Base-by-base conservation (phyloP, 2,329 filamentous ascomycete genomes). In the Orbilia quercus region DNA sequence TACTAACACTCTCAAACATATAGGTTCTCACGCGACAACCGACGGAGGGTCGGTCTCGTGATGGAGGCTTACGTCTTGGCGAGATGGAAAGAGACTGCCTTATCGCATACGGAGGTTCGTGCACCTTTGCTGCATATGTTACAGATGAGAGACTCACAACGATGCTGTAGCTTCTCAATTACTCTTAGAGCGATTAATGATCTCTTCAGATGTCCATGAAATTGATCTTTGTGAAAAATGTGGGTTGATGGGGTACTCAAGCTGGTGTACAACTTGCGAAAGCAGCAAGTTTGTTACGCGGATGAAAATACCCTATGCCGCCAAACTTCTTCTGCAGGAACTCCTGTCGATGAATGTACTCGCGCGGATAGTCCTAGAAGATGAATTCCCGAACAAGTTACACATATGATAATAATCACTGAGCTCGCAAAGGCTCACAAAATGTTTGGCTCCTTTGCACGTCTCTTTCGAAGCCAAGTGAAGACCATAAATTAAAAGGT, bases 1-100 rank as follows among this genome's bases (percentile, higher is more conserved):
- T 48, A 18, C 55, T 65, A 54, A 59, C 11, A 12, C 22, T 16
- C 2, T 7, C n/a, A 9, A 22, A 18, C 44, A 3, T 18, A 34
- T 58, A 77, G 76, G 95, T 96, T 76, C 85, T 99, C 23, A 99
- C 95, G 0, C 89, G 95, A 7, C 95, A 99, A 80, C 95, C 95
- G 0, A 99, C 94, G 0, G 95, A 99, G 83, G 95, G 95, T 84
- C 88, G 95, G 78, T 96, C 93, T 7, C 85, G 94, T 66, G 91
- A 96, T 76, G 95, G 95, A 81, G 95, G 95, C 81, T 84, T 99
- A 45, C 89, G 95, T 80, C 84, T 99, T 48, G 95, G 96, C 79
- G 95, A 99, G 83, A 99, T 99, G 96, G 95, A 99, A 81, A 91
- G 95, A 77, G 95, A 99, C 83, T 99, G 95, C 82, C 81, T 99